A percentile compares a stretch with the other conserved stretches of the same genome.
Conservation (phyloP, 257 asterid genomes). For the Echium plantagineum region DNA sequence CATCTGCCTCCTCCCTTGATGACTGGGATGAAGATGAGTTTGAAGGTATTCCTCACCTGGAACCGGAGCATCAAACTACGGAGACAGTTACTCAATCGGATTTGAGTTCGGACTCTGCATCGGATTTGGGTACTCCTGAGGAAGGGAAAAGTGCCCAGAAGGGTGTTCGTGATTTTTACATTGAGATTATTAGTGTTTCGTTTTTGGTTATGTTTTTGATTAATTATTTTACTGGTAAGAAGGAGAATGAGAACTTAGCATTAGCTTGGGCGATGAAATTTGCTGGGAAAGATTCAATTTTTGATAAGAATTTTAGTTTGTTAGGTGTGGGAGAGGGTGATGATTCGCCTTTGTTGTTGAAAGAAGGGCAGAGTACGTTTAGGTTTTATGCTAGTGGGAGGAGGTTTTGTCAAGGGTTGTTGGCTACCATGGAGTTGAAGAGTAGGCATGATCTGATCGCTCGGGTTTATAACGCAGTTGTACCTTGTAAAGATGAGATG, state of each 20-base stretch:
- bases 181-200: constrained; percentile 63
- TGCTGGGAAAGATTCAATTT: constrained; percentile 59
- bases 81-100: too few species aligned
- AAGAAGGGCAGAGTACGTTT: constrained; percentile 67
- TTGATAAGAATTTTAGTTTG: constrained; percentile 78
- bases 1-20: constrained; percentile 5
- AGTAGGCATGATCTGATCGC: constrained; percentile 93
- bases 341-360: constrained; percentile 68
- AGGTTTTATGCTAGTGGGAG: constrained; percentile 86
- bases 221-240: constrained; percentile 39
- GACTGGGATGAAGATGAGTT: constrained; percentile 94
- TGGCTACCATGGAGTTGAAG: constrained; percentile 90
- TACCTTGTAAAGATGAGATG: constrained; percentile 89
- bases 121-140: constrained; percentile 16
- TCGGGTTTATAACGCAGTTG: constrained; percentile 67
- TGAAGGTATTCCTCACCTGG: constrained; percentile 55
- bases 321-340: constrained; percentile 81
- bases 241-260: constrained; percentile 40
- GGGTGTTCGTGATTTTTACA: constrained; percentile 5
- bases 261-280: constrained; percentile 76
- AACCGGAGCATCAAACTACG: constrained; percentile 14
- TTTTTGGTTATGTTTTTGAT: constrained; percentile 53
- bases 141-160: background rate
- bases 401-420: constrained; percentile 85
- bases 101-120: too few species aligned